Evolutionary conservation across 148 eudicot genomes (phyloP), one percentile per base, ranked within the genome.

Genomic region (Chenopodium quinoa): DNA sequence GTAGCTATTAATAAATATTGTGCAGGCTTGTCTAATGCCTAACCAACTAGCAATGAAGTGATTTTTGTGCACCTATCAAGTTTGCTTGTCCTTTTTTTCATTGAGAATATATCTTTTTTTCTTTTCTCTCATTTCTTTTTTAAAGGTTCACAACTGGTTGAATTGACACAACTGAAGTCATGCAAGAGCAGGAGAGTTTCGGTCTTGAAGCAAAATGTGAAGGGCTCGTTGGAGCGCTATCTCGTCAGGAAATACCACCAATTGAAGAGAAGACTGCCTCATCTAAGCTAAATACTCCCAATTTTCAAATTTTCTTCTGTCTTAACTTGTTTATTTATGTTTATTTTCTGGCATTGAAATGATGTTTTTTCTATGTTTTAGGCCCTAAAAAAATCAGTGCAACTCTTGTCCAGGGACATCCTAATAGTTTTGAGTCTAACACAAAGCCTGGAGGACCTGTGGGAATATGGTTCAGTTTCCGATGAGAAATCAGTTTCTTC

Each of bases 161-260:
- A 54, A 23, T 23, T 23, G 23, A 23, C 44, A 40, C 63, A 14
- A 13, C 50, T 31, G 17, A 71, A 14, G 40, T 4, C 4, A 5
- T 10, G 44, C 47, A 83, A 60, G 23, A 46, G 37, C 75, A 8
- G 20, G 82, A 73, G 65, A 83, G 76, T 68, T 46, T 32, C 9
- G 76, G 14, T 52, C 20, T 48, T 62, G 71, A 62, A 62, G 65
- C 31, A 62, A 70, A 60, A n/a, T 10, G 1, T 14, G 29, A 72
- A 44, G 46, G 9, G 67, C 40, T 71, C 20, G n/a, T 25, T n/a
- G 76, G 75, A 63, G 47, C 52, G 23, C 81, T 32, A 46, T 48
- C 56, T 66, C 76, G 37, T 75, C 70, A 46, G 50, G 85, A 79
- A 37, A 50, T 70, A 37, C 25, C 82, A 12, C 29, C 66, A n/a